Conservation (phyloP, 164 flowering plant species). For the Platanus orientalis region DNA sequence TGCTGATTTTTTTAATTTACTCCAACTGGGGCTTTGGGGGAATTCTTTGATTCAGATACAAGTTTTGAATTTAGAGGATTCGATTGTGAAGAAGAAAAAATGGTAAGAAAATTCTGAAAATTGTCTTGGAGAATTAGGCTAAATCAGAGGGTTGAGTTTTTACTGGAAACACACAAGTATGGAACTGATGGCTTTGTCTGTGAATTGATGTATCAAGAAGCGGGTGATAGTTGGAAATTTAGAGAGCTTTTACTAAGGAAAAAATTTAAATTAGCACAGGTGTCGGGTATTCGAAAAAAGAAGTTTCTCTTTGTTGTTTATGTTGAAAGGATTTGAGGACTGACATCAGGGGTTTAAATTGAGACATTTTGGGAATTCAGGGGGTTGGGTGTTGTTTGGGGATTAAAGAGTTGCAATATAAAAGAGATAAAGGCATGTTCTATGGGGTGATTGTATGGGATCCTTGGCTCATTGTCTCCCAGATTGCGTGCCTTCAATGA, state of each 20-base stretch:
- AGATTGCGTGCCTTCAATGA: constrained; percentile 82
- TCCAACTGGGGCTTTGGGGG: neutral
- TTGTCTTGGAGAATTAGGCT: neutral
- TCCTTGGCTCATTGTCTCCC: constrained; percentile 95
- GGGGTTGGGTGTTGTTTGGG: neutral
- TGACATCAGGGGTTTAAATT: neutral
- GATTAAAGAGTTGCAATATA: neutral
- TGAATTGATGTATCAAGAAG: neutral
- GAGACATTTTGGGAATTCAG: neutral
- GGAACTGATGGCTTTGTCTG: neutral
- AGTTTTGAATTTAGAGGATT: neutral
- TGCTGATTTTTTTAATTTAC: neutral
- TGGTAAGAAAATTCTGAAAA: neutral
- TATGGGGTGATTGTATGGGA: constrained; percentile 96
- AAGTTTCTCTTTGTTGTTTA: neutral
- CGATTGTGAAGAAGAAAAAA: neutral
- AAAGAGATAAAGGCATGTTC: constrained; percentile 66
- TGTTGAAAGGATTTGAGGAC: neutral
- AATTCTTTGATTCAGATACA: neutral
- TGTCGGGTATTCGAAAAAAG: neutral
- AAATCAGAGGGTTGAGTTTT: neutral
- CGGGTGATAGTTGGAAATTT: neutral
- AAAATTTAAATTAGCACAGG: neutral
- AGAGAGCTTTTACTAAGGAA: neutral
- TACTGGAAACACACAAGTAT: neutral